Base-by-base conservation (phyloP, 2,329 filamentous ascomycete genomes). In the Amauroascus verrucosus region DNA sequence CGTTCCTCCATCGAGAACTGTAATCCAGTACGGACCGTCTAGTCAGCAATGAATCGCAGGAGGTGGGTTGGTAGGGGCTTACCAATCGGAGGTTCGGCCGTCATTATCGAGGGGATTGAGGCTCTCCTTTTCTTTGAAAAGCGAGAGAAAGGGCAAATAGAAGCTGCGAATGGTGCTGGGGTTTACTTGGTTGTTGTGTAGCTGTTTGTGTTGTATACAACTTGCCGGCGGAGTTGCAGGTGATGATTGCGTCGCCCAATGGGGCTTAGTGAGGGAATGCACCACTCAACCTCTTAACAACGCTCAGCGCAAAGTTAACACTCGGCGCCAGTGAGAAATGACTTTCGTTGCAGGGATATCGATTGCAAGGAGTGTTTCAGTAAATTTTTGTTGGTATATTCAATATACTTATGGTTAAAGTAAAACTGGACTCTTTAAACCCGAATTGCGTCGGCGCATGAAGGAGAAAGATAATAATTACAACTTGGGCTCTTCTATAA, bases 1-100 rank as follows among this genome's bases (percentile, higher is more conserved):
- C 70, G 93, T 98, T 74, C 93, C 93, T 80, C 93, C 93, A 79
- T 98, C 93, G 80, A 98, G 91, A 70, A 98, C 93, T 97, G 70
- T 54, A 58, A 55, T 57, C 22, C 48, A n/a, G 22, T 20, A 13
- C 8, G 3, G 37, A 11, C 8, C 9, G 13, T 51, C 55, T 59
- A 51, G 64, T 67, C 63, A 68, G 64, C 60, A 60, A 60, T 54
- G 58, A 51, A 30, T 8, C 16, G 43, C 20, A 28, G 24, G 61
- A 62, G 57, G 61, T 56, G 55, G 50, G 56, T 54, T 28, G 13
- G 45, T n/a, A n/a, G 49, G 30, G 18, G 28, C 44, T 59, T 68
- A 75, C 73, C 73, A 68, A 76, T 75, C 62, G 73, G 73, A 65
- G 72, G 68, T 55, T 75, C 72, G 61, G 73, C 70, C 72, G 75